Evolutionary conservation across 2,329 filamentous ascomycete genomes (phyloP), one percentile per base, ranked within the genome.

Genomic region (Thyridium curvatum): DNA sequence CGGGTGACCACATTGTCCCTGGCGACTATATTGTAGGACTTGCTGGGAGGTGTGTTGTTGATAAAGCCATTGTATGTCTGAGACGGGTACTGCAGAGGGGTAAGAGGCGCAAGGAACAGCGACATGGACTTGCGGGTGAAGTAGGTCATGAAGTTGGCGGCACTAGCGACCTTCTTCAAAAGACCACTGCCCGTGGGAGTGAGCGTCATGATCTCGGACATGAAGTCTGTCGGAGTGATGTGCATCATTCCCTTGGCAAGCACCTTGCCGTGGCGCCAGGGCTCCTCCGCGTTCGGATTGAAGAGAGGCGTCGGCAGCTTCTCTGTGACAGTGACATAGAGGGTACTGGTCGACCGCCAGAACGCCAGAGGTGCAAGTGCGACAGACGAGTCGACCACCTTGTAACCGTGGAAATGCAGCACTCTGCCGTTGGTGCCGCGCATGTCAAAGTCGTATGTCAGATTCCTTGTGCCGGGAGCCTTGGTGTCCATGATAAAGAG

Each of bases 381-480:
- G 0, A 77, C 72, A 0, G 73, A 74, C 4, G 78, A 71, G 53
- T 82, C 72, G 32, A 83, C 68, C 2, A 76, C 64, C 55, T 83
- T 26, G 58, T 73, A 77, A 1, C 78, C 79, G 43, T 79, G 67
- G 51, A 84, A 77, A 41, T 74, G 71, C 34, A 79, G 67, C 35
- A 59, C 61, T 33, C 65, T 60, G 12, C 73, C 74, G 42, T 74
- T 60, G 4, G 70, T 63, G 5, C 74, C 73, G 18, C 63, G 63
- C 68, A 84, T 72, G 47, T 76, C 72, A 43, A 82, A 77, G 49
- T 79, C 69, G 50, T 84, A 84, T 0, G 69, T 71, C 21, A 84
- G 56, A 44, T 77, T 80, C 18, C 66, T 66, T 5, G 74, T 79
- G 14, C 77, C 76, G 0, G 79, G 69, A 0, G 71, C 66, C 42